A percentile compares a stretch with the other conserved stretches of the same genome.
phyloP scores from a whole-genome alignment of 768 basidiomycete genomes.

The Rhizopogon salebrosus region DNA sequence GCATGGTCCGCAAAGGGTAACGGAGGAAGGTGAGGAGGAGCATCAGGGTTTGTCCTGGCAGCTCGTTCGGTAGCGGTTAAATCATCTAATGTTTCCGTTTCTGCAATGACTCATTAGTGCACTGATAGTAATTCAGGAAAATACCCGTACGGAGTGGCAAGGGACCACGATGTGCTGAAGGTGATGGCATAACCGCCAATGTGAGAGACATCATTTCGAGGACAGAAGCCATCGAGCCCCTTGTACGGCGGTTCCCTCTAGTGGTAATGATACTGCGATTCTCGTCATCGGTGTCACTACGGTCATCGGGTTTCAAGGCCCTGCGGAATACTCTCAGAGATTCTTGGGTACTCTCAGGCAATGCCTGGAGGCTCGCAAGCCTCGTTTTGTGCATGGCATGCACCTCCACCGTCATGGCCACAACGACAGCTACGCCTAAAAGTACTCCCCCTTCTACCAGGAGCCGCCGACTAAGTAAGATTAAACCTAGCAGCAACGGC shows the following conservation, averaged over 20 bases:
- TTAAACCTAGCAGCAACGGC: slow-evolving; percentile 69
- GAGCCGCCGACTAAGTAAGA: slow-evolving; percentile 58
- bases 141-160: slow-evolving; percentile 59
- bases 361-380: slow-evolving; percentile 40
- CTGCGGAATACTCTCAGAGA: slow-evolving; percentile 50
- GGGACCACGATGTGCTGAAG: slow-evolving; percentile 48
- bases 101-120: slow-evolving; percentile 26
- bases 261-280: slow-evolving; percentile 42
- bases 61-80: slow-evolving; percentile 74
- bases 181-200: slow-evolving; percentile 66
- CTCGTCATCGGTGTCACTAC: slow-evolving; percentile 41
- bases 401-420: slow-evolving; percentile 55
- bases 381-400: slow-evolving; percentile 50
- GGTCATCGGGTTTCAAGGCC: slow-evolving; percentile 35
- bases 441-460: slow-evolving; percentile 73
- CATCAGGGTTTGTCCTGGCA: slow-evolving; percentile 72
- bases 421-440: slow-evolving; percentile 46
- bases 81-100: slow-evolving; percentile 78
- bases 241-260: slow-evolving; percentile 33
- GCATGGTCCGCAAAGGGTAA: slow-evolving; percentile 71
- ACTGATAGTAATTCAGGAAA: background rate
- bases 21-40: slow-evolving; percentile 66
- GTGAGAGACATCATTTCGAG: slow-evolving; percentile 83
- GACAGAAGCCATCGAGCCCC: slow-evolving; percentile 76
- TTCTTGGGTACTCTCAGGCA: slow-evolving; percentile 52